Evolutionary conservation across 2,329 filamentous ascomycete species (phyloP).

Genomic region (Pseudogymnoascus sp.): DNA sequence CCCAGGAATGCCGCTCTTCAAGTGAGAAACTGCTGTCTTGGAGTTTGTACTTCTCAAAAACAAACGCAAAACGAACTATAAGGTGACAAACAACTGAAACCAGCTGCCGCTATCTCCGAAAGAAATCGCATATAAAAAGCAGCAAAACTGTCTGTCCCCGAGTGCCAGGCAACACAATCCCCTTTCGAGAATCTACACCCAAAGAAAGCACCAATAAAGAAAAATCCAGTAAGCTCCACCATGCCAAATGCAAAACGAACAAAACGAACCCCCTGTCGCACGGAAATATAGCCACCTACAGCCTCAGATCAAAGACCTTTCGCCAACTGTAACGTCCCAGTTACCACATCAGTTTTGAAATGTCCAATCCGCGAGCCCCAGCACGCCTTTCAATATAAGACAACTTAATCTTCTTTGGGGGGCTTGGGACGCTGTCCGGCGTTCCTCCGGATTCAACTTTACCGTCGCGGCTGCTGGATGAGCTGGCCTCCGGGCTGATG

Average conservation of each 20-base stretch:
- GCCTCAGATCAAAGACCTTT: neutral
- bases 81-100: slow-evolving; percentile 1
- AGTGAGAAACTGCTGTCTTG: neutral
- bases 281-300: neutral
- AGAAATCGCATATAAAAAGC: neutral
- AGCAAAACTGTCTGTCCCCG: neutral
- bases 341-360: neutral
- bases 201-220: slow-evolving; percentile 1
- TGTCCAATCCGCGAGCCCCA: neutral
- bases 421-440: neutral
- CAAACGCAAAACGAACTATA: neutral
- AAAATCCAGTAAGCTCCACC: neutral
- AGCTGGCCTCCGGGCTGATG: neutral
- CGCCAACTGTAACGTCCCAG: neutral
- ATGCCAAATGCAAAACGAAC: neutral
- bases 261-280: neutral
- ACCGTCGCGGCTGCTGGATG: neutral
- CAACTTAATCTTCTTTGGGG: neutral
- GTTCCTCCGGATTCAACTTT: neutral
- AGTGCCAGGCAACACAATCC: neutral
- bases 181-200: neutral
- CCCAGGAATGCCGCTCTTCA: neutral
- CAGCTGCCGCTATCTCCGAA: neutral
- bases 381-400: neutral
- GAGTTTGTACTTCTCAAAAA: neutral